Evolutionary conservation across 2,329 filamentous ascomycete genomes (phyloP), one percentile per base, ranked within the genome.

Genomic region (Chaetomiaceae sp.): DNA sequence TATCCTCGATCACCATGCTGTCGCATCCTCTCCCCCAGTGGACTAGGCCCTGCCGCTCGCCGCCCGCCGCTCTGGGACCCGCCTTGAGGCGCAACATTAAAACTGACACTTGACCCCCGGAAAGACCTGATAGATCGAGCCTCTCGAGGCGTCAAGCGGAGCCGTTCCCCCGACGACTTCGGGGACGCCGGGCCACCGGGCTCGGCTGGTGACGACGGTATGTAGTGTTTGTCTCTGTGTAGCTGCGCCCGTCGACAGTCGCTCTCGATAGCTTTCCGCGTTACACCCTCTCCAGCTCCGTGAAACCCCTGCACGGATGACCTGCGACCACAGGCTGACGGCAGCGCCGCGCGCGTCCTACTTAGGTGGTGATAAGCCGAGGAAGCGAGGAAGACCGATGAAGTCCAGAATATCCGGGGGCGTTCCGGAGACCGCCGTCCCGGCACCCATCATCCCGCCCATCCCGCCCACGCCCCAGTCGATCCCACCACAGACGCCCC

Each of bases 111-210:
- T 50, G 30, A 43, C 47, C 62, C 59, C 60, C 59, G 50, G 52
- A 70, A 63, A 78, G 81, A 72, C 69, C 68, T 70, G 69, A 73
- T 70, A 67, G 70, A 70, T 61, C 73, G 69, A 75, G 73, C 66
- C 70, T 64, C 83, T 59, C 83, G 87, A 68, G 86, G 87, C 61
- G 73, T 85, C 62, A 95, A 95, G 75, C 81, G 89, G 69, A 87
- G 82, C 75, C 84, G 86, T 58, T 91, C 89, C 59, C 86, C 86
- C 62, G 81, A 87, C 62, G 72, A 68, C 53, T 81, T 83, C 70
- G 77, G 75, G 68, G 78, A 82, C 65, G 68, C 73, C 58, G 70
- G 70, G 50, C 60, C 68, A 53, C 72, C 71, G 59, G 78, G 77
- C 61, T 76, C 76, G 60, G 75, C 81, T 66, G 83, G 82, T 74